Percentiles rank a stretch among this genome's conserved stretches.
These are phyloP conservation scores for Sphaceloma murrayae DNA, from an alignment of 2,329 filamentous ascomycete genomes.

Conservation along the genomic window DNA sequence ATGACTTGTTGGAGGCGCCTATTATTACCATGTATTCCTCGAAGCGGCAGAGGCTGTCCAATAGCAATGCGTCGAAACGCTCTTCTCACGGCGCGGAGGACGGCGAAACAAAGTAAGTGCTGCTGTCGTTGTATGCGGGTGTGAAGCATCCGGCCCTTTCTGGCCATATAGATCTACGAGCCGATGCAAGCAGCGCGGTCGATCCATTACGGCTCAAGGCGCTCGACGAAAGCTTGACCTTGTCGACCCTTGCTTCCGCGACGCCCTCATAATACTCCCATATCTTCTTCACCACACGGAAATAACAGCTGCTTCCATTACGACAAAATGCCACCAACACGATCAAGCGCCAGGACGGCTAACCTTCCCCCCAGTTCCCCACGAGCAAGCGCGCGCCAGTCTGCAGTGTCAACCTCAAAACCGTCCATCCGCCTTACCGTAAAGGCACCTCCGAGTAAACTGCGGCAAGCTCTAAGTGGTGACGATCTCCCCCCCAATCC, in stretches of 20 bases:
- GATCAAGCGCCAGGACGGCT: conserved; percentile 25
- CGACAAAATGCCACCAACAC: conserved; percentile 26
- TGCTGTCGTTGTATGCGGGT: neutral
- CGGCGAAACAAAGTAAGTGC: neutral
- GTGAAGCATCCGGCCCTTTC: neutral
- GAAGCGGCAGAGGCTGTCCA: neutral
- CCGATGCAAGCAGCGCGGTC: conserved; percentile 1
- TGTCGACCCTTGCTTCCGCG: neutral
- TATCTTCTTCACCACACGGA: neutral
- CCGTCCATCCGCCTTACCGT: conserved; percentile 42
- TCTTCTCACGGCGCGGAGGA: neutral
- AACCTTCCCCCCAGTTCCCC: conserved; percentile 32
- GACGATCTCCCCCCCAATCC: conserved; percentile 27
- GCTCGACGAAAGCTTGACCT: conserved; percentile 7
- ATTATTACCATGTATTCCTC: neutral
- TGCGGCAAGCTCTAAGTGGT: conserved; percentile 38
- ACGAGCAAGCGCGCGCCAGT: conserved; percentile 28
- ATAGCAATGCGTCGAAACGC: neutral
- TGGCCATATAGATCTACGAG: conserved; percentile 7
- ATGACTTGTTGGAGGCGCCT: too few relatives aligned
- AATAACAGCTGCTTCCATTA: neutral
- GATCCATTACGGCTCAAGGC: too few relatives aligned
- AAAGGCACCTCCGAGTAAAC: conserved; percentile 41
- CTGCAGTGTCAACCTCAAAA: conserved; percentile 31
- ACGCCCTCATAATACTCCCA: too few relatives aligned